Evolutionary conservation across 106 monocot genomes (phyloP).

Genomic region (Alisma plantagoaquatica): DNA sequence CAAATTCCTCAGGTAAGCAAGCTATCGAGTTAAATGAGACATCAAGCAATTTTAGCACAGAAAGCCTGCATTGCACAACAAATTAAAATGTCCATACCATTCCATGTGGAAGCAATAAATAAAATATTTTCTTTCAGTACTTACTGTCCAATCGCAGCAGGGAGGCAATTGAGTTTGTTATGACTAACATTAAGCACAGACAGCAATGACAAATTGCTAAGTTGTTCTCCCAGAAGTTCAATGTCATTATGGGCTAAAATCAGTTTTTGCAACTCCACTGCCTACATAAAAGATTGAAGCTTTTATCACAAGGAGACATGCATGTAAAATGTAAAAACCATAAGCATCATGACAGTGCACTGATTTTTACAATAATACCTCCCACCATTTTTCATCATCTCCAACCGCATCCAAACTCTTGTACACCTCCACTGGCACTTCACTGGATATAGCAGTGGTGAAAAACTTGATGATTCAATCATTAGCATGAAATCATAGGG

Average conservation of each 20-base stretch:
- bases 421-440: conserved; percentile 81
- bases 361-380: conserved; percentile 70
- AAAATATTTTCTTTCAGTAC: conserved; percentile 7
- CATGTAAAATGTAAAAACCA: too few relatives aligned
- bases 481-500: too few relatives aligned
- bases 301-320: too few relatives aligned
- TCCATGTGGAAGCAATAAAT: too few relatives aligned
- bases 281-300: conserved; percentile 42
- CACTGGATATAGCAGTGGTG: too few relatives aligned
- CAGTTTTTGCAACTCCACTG: conserved; percentile 84
- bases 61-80: conserved; percentile 39
- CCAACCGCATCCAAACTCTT: conserved; percentile 53
- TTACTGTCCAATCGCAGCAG: conserved; percentile 84
- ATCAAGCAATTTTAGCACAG: conserved; percentile 73
- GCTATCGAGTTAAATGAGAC: conserved; percentile 70
- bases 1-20: conserved; percentile 71
- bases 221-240: conserved; percentile 63
- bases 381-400: conserved; percentile 97
- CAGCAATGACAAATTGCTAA: conserved; percentile 55
- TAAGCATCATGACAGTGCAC: too few relatives aligned
- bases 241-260: conserved; percentile 93
- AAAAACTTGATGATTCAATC: too few relatives aligned
- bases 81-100: too few relatives aligned
- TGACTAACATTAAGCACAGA: conserved; percentile 85
- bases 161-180: conserved; percentile 69